Base-by-base conservation (phyloP, 2,329 filamentous ascomycete genomes). In the Fusarium udum region DNA sequence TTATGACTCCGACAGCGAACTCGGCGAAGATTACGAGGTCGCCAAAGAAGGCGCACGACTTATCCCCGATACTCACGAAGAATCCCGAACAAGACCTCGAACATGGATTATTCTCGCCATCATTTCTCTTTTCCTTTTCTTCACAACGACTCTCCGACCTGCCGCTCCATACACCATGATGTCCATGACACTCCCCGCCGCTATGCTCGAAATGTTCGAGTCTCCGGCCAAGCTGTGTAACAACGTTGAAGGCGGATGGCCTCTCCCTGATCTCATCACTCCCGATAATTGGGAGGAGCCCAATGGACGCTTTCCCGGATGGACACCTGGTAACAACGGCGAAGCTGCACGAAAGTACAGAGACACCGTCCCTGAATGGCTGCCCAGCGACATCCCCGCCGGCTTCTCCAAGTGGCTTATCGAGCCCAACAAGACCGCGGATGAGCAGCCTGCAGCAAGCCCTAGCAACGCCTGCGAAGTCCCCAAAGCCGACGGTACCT, bases 381-480 rank as follows among this genome's bases (percentile, higher is more conserved):
- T 81, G 5, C 79, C 80, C 3, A 34, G 70, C 5, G 49, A 69
- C 1, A 28, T 77, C 4, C 80, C 79, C 3, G 26, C 60, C 2
- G 80, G 79, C 1, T 82, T 82, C 63, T 20, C 40, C 31, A 76
- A 81, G 42, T 82, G 79, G 79, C 67, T 64, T n/a, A 39, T 48
- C 6, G 60, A 67, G n/a, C 28, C 61, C 8, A 48, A 57, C 13
- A 61, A 55, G n/a, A 65, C 65, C 10, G 16, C 49, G 3, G 45
- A 31, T 3, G 59, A 61, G 9, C 49, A 71, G 24, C n/a, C 53
- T 14, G 40, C 45, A 13, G 39, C 56, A n/a, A 61, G 64, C 34
- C 39, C 45, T 4, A 65, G 32, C 34, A 57, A 53, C 20, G 57
- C 43, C 9, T 74, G 72, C 16, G 49, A 31, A 6, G 61, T 43